These are phyloP conservation scores for Haplographium delicatum DNA, from an alignment of 495 filamentous ascomycete genomes.

Conservation along the genomic window DNA sequence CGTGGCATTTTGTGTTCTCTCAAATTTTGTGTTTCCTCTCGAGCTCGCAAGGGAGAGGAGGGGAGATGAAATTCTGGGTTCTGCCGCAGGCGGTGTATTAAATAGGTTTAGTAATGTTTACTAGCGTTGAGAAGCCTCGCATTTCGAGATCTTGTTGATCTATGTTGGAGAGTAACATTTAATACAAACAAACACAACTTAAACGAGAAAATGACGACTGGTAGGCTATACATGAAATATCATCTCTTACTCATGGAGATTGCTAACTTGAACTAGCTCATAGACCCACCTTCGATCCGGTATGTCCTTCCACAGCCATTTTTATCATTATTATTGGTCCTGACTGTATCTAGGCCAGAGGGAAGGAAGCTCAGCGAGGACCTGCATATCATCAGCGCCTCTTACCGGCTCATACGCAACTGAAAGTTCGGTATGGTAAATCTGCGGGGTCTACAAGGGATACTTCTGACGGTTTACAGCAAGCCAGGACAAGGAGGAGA, in stretches of 20 bases:
- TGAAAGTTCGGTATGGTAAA: constrained; percentile 68
- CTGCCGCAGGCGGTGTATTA: constrained; percentile 16
- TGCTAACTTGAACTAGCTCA: constrained; percentile 56
- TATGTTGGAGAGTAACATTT: background rate
- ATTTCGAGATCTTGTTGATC: background rate
- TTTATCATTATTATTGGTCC: background rate
- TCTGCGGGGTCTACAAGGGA: background rate
- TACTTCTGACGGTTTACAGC: constrained; percentile 31
- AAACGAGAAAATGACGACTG: constrained; percentile 29
- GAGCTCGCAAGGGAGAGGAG: background rate
- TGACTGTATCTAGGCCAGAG: constrained; percentile 58
- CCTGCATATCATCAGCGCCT: constrained; percentile 96
- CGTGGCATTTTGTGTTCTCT: constrained; percentile 63
- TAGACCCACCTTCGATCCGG: constrained; percentile 90
- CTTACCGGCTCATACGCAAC: constrained; percentile 82
- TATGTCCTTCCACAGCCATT: constrained; percentile 37
- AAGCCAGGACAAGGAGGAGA: constrained; percentile 87
- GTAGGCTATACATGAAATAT: constrained; percentile 14
- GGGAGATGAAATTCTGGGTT: background rate
- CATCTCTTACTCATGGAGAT: background rate
- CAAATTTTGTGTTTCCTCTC: constrained; percentile 1
- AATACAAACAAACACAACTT: background rate
- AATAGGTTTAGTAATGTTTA: constrained; percentile 13
- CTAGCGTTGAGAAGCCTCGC: too few relatives aligned
- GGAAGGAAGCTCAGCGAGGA: constrained; percentile 90